Conservation (phyloP, 805 yeast genomes). For the Alloascoidea hylecoeti region DNA sequence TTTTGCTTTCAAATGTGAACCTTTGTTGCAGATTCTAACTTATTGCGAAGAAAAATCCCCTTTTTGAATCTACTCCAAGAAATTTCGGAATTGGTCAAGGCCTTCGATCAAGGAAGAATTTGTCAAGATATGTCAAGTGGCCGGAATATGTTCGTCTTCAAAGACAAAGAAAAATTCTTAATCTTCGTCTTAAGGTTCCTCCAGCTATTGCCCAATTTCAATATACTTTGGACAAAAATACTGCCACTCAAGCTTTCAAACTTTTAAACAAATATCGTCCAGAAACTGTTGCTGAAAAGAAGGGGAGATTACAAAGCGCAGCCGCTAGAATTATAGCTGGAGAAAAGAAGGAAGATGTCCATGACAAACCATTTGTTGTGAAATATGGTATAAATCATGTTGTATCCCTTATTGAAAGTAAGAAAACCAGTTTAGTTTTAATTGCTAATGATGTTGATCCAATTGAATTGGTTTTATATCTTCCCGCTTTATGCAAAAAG, state of each 20-base stretch:
- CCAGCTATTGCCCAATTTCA: conserved; percentile 97
- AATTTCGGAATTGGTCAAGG: conserved; percentile 95
- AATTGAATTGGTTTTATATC: conserved; percentile 90
- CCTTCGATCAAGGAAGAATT: conserved; percentile 90
- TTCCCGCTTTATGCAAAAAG: conserved; percentile 98
- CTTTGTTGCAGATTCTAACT: neutral
- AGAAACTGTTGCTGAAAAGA: conserved; percentile 94
- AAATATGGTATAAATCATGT: conserved; percentile 99
- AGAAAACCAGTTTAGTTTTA: conserved; percentile 94
- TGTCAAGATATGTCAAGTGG: conserved; percentile 97
- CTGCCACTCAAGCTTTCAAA: conserved; percentile 95
- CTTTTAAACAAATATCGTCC: conserved; percentile 98
- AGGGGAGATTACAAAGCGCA: conserved; percentile 97
- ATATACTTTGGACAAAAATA: conserved; percentile 93
- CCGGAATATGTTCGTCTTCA: conserved; percentile 97
- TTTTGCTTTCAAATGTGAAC: neutral
- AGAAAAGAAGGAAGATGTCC: conserved; percentile 91
- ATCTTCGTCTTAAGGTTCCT: conserved; percentile 96
- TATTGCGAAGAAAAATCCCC: conserved; percentile 51
- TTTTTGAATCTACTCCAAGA: conserved; percentile 81
- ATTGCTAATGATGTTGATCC: conserved; percentile 99
- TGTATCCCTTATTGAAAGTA: conserved; percentile 93
- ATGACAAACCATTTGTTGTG: conserved; percentile 93
- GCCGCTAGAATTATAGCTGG: conserved; percentile 99
- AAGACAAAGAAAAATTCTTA: conserved; percentile 96